A percentile compares a stretch with the other conserved stretches of the same genome.
Conservation (phyloP, 2,329 filamentous ascomycete genomes). For the Thielaviopsis euricoi region DNA sequence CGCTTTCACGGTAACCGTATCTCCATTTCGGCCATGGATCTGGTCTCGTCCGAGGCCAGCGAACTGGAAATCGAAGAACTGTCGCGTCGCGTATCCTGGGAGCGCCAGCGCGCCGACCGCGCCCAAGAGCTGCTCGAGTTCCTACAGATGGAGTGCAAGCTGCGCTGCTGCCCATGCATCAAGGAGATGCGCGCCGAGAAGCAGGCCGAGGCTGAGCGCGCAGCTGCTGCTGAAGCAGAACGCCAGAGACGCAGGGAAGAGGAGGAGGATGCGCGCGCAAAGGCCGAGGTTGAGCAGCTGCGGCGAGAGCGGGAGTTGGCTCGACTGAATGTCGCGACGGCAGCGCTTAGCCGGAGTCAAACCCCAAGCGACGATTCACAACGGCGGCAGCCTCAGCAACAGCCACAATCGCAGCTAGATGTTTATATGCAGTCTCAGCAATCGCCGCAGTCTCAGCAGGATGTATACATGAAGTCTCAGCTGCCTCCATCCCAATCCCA, state of each 20-base stretch:
- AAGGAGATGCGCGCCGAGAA: conserved; percentile 9
- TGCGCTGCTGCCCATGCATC: conserved; percentile 40
- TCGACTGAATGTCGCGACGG: background rate
- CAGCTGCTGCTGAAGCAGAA: background rate
- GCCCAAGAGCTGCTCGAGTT: conserved; percentile 62
- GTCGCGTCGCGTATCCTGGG: conserved; percentile 35
- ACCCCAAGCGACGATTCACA: background rate
- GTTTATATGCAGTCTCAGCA: no score
- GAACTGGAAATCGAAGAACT: conserved; percentile 44
- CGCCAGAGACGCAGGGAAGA: background rate
- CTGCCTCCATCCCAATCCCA: background rate
- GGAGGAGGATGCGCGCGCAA: conserved; percentile 6
- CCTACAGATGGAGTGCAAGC: conserved; percentile 55
- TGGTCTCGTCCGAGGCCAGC: conserved; percentile 36
- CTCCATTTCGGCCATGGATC: conserved; percentile 31
- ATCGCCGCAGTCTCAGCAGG: no score
- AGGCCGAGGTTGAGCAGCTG: conserved; percentile 12
- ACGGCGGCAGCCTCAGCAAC: background rate
- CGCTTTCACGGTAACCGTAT: conserved; percentile 18
- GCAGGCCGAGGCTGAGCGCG: background rate
- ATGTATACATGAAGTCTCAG: background rate
- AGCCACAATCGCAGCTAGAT: background rate
- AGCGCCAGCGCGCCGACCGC: conserved; percentile 47
- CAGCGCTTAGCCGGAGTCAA: background rate
- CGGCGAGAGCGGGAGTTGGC: conserved; percentile 1